These are phyloP conservation scores for Xylariaceae sp. DNA, from an alignment of 2,329 filamentous ascomycete species.

Conservation along the genomic window DNA sequence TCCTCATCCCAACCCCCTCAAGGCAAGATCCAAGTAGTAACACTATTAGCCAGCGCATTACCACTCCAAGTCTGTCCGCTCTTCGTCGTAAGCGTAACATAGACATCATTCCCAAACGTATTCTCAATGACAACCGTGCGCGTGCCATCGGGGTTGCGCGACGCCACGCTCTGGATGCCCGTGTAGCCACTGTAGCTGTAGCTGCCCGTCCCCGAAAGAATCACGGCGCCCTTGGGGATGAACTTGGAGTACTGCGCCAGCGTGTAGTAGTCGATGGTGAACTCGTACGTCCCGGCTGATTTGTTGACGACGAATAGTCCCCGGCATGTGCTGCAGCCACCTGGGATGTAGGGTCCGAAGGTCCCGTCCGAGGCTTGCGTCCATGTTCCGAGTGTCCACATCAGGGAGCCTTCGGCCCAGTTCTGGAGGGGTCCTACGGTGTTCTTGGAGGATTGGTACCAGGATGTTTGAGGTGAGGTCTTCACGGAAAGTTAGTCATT, in stretches of 20 bases:
- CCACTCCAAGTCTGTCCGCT: constrained; percentile 50
- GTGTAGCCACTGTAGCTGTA: constrained; percentile 49
- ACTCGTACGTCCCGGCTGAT: constrained; percentile 49
- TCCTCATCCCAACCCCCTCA: no score
- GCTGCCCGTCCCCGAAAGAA: constrained; percentile 52
- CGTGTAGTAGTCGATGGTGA: constrained; percentile 60
- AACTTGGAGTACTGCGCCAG: constrained; percentile 59
- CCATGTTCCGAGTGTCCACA: constrained; percentile 53
- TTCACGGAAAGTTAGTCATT: background rate
- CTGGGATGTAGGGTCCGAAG: constrained; percentile 51
- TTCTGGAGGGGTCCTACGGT: constrained; percentile 57
- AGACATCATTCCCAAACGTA: constrained; percentile 53
- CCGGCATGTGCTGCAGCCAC: constrained; percentile 51
- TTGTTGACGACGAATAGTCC: constrained; percentile 65
- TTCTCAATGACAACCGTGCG: constrained; percentile 56
- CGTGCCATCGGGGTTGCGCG: constrained; percentile 54
- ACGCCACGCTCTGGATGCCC: constrained; percentile 54
- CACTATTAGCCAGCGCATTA: constrained; percentile 43
- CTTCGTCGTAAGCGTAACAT: constrained; percentile 46
- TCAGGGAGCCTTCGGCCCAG: constrained; percentile 52
- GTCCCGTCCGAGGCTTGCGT: constrained; percentile 43
- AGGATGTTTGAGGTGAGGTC: constrained; percentile 46
- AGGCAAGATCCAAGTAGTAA: constrained; percentile 55
- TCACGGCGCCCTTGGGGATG: constrained; percentile 53
- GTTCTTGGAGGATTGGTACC: constrained; percentile 46